Base-by-base conservation (phyloP, 306 rosid genomes). In the Quercus mongolica region DNA sequence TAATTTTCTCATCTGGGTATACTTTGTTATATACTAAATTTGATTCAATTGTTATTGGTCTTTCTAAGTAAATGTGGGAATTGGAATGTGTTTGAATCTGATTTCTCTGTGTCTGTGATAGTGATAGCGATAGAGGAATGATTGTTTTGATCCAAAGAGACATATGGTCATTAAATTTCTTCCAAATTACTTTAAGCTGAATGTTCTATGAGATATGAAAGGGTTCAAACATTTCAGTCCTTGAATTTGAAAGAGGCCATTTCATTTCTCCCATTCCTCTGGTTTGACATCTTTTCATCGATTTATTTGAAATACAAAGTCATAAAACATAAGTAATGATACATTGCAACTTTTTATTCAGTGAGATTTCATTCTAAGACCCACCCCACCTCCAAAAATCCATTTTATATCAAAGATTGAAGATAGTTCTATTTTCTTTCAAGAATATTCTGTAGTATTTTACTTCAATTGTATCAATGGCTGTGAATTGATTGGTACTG, bases 1-100 rank as follows among this genome's bases (percentile, higher is more conserved):
- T 30, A 30, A 3, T 52, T 71, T 55, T 11, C 61, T 74, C 77
- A 18, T 74, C 75, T 57, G 63, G 82, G 63, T 82, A 30, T 59
- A 21, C 26, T 6, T 54, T 5, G 61, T 70, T 73, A 71, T 26
- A 3, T 26, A 17, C 59, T 26, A n/a, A 17, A 14, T 72, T 18
- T 61, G 15, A 20, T 67, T 61, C 35, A 25, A 9, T 18, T 21
- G n/a, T 30, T 21, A 15, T 30, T 70, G 35, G 20, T 71, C 41
- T 23, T 71, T 15, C 54, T 61, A 52, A 4, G 33, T 62, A 21
- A 67, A 67, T 76, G 41, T 30, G 28, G 70, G 44, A 46, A 46
- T 26, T 67, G 23, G 52, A 67, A 67, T 35, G 44, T 35, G 44
- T 35, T 35, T 35, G 9, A 35, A 35, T 6, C 44, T 35, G 44